These are phyloP conservation scores for Phalaenopsis aphrodite DNA, from an alignment of 106 monocot genomes.

Conservation along the genomic window DNA sequence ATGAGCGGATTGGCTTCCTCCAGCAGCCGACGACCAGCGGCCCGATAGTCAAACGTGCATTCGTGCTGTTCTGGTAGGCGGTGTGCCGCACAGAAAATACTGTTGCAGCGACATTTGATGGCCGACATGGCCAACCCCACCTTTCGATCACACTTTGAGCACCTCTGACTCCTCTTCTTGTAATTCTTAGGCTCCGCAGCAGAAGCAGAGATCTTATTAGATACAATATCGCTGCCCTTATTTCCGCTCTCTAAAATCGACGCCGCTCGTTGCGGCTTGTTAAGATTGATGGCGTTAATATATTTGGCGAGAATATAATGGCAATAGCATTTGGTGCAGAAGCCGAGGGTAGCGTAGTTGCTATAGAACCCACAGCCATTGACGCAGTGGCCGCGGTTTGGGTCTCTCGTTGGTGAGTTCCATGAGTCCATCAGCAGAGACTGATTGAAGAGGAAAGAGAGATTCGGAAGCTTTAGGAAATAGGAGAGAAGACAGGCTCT, in stretches of 20 bases:
- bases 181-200: neutral
- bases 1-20: conserved; percentile 21
- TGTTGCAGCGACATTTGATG: neutral
- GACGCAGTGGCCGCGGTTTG: conserved; percentile 6
- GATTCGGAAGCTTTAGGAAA: conserved; percentile 6
- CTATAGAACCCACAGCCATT: conserved; percentile 40
- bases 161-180: conserved; percentile 2
- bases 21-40: conserved; percentile 16
- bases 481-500: conserved; percentile 13
- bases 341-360: conserved; percentile 18
- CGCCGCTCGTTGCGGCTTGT: neutral
- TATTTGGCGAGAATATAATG: neutral
- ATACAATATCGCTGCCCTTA: no score
- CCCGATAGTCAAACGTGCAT: conserved; percentile 22
- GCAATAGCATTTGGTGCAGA: conserved; percentile 32
- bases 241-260: neutral
- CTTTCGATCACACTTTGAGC: conserved; percentile 6
- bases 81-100: neutral
- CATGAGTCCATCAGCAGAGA: conserved; percentile 13
- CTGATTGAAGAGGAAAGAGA: conserved; percentile 1
- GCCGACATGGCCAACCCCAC: neutral
- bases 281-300: conserved; percentile 12
- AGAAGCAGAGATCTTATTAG: neutral
- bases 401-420: conserved; percentile 4
- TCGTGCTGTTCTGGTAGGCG: neutral